These are phyloP conservation scores for Mortierella sp. DNA, from an alignment of 371 early-diverging fungal species.

Conservation along the genomic window DNA sequence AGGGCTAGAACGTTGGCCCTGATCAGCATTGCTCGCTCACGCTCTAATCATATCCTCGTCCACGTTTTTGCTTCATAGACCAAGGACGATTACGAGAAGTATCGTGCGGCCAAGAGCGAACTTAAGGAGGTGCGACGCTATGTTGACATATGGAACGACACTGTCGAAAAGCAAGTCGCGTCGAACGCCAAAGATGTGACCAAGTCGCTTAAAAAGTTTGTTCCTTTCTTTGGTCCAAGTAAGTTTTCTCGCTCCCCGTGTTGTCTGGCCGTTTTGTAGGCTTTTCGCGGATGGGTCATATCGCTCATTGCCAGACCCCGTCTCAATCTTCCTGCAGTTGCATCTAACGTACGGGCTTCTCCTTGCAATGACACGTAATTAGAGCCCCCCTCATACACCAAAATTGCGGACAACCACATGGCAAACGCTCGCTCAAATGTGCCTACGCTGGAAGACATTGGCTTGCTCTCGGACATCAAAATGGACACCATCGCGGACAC, in stretches of 20 bases:
- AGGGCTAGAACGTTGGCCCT: neutral
- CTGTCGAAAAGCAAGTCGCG: conserved; percentile 48
- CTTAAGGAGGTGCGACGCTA: conserved; percentile 47
- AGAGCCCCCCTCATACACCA: conserved; percentile 49
- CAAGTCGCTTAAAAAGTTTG: conserved; percentile 49
- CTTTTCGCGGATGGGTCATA: neutral
- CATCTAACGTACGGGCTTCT: no score
- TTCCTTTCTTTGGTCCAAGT: conserved; percentile 48
- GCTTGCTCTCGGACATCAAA: conserved; percentile 42
- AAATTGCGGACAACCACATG: conserved; percentile 38
- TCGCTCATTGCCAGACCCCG: neutral
- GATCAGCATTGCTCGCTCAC: neutral
- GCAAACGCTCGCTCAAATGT: conserved; percentile 33
- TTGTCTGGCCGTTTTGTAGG: no score
- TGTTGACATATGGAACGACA: conserved; percentile 51
- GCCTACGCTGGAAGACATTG: conserved; percentile 40
- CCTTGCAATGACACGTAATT: neutral
- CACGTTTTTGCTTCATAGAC: conserved; percentile 4
- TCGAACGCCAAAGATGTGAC: conserved; percentile 45
- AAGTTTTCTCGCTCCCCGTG: conserved; percentile 12
- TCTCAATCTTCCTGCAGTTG: no score
- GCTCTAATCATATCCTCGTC: neutral
- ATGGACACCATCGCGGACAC: conserved; percentile 43
- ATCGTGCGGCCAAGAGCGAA: conserved; percentile 38
- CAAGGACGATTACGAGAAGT: conserved; percentile 41